phyloP scores from a whole-genome alignment of 768 basidiomycete species.

The Naematelia aurantialba region DNA sequence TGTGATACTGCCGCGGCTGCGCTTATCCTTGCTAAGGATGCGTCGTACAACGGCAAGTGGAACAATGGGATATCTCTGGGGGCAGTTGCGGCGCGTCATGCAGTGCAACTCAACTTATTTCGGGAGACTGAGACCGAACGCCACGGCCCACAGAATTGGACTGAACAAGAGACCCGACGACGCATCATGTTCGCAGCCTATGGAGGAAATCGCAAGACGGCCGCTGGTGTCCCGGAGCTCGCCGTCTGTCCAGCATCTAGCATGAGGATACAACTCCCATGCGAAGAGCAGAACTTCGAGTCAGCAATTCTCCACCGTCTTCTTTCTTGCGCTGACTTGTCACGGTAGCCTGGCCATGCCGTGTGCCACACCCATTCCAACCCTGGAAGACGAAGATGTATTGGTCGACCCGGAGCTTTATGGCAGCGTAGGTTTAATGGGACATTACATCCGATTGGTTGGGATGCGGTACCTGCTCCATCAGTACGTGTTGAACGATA shows the following conservation, averaged over 20 bases:
- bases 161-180: background rate
- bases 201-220: background rate
- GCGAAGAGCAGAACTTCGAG: slow-evolving; percentile 4
- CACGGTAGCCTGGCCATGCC: background rate
- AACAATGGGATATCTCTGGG: slow-evolving; percentile 1
- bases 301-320: background rate
- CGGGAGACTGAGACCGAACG: background rate
- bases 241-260: background rate
- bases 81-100: background rate
- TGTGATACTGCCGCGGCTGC: slow-evolving; percentile 1
- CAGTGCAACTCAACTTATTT: background rate
- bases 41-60: background rate
- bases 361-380: background rate
- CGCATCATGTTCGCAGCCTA: background rate
- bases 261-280: background rate
- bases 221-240: background rate
- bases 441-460: background rate
- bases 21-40: background rate
- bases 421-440: background rate
- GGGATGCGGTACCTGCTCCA: background rate
- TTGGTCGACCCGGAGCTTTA: background rate
- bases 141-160: background rate
- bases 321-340: background rate
- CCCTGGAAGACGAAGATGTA: background rate
- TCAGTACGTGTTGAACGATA: background rate